Conservation (phyloP, 2,329 filamentous ascomycete genomes). For the Amylocarpus encephaloides region DNA sequence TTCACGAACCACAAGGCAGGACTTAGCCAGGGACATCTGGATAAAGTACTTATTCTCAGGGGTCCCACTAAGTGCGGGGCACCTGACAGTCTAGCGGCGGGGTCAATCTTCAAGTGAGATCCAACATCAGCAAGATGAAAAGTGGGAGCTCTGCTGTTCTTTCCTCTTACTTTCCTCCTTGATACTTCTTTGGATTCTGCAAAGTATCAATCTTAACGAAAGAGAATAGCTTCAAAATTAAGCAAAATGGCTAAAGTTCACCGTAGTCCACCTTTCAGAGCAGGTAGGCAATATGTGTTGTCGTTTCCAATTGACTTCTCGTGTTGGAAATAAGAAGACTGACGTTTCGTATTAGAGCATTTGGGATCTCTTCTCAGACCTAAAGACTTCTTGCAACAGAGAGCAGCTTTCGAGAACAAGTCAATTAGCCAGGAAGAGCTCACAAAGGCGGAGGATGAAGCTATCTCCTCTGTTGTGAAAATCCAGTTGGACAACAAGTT, state of each 20-base stretch:
- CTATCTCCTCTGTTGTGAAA: slow-evolving; percentile 52
- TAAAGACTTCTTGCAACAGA: slow-evolving; percentile 48
- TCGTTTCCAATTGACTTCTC: slow-evolving; percentile 30
- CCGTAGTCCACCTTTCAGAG: slow-evolving; percentile 12
- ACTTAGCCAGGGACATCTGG: no score
- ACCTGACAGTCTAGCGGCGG: background rate
- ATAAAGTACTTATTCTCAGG: no score
- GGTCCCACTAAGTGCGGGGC: slow-evolving; percentile 1
- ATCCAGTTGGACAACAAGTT: slow-evolving; percentile 52
- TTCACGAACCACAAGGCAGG: no score
- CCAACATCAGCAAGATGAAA: no score
- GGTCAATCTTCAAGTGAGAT: no score
- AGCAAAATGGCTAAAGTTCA: slow-evolving; percentile 13
- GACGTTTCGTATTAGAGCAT: slow-evolving; percentile 54
- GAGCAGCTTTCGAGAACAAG: slow-evolving; percentile 48
- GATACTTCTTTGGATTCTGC: no score
- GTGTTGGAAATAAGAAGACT: no score
- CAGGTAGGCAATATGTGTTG: no score
- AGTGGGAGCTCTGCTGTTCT: no score
- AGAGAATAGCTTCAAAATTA: no score
- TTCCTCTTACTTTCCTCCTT: background rate
- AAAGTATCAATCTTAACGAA: no score
- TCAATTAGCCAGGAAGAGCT: slow-evolving; percentile 38
- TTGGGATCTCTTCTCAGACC: slow-evolving; percentile 58
- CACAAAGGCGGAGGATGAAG: slow-evolving; percentile 45